Base-by-base conservation (phyloP, 352 stramenopile species). In the Phytopythium vexans region DNA sequence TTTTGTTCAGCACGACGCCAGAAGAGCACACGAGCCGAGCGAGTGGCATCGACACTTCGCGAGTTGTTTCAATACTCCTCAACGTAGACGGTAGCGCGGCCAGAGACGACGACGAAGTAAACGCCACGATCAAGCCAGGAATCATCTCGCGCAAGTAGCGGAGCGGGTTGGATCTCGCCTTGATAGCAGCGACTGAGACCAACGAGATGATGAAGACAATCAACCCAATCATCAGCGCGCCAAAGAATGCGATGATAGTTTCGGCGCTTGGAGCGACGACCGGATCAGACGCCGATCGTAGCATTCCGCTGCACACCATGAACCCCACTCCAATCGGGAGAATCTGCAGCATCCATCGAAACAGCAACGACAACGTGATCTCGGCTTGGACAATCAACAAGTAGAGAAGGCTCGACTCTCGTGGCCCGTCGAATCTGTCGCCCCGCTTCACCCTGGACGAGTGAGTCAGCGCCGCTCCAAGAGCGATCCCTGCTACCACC, bases 1-100 rank as follows among this genome's bases (percentile, higher is more conserved):
- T 79, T 65, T 88, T 82, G 66, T 86, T 88, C 21, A 89, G 54
- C 14, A 73, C 65, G 0, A 62, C 52, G 15, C 79, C 70, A 8
- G 64, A 39, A 3, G 69, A 66, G 46, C 76, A 85, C 27, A 89
- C 63, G 47, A 88, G 65, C 50, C 85, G 79, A 0, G 74, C 74
- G 12, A 89, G 55, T 42, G 68, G 69, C 53, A 79, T 72, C 1
- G 79, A 89, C 1, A 88, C 70, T 35, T 79, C 68, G 7, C 69
- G 64, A 32, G 63, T 88, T 8, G 64, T 58, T 3, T 72, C 72
- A 36, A 88, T 65, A 52, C 69, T 79, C 7, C 70, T 71, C 37
- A 86, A 62, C 9, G 76, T 88, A 7, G 61, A 57, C 4, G 79
- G 79, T 3, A 89, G 54, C 10, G 79, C 60, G 1, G 84, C 56